Evolutionary conservation across 306 rosid genomes (phyloP), one percentile per base, ranked within the genome.

Genomic region (Clitoria ternatea): DNA sequence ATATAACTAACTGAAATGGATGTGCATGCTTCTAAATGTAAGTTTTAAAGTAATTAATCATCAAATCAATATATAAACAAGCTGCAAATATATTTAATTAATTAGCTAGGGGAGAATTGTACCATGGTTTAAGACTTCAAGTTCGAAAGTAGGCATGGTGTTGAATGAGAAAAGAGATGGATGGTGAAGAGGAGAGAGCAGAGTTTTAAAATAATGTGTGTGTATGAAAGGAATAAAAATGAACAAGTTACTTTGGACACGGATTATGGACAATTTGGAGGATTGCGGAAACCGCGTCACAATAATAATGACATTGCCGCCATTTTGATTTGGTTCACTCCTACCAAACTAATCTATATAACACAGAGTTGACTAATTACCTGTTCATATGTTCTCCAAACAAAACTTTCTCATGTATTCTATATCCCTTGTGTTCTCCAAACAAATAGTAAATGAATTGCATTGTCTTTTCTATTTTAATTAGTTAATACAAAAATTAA

Each of bases 251-350:
- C 57, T 76, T 12, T 76, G 70, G 49, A 76, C 70, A 39, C 71
- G 22, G 66, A 47, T 36, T 27, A 8, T 13, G 5, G 0, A 14
- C 44, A 35, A 43, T 4, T 18, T 12, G n/a, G 35, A 45, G 45
- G 44, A 49, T 19, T 7, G 36, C 20, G 43, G 48, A 42, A 77
- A 70, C 29, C 81, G 73, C 77, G 81, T 77, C 11, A 6, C 2
- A 35, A 61, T 35, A 22, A 22, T 56, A 6, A 43, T 4, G n/a
- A n/a, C n/a, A n/a, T n/a, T n/a, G 45, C 20, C 44, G 42, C 35
- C 32, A 35, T 27, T n/a, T 26, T 5, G 56, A n/a, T n/a, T n/a
- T n/a, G n/a, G n/a, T n/a, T n/a, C n/a, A n/a, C 19, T 47, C 26
- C 22, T 15, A 52, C 35, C 18, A 52, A 20, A 52, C 55, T 19